Evolutionary conservation across 495 filamentous ascomycete species (phyloP).

Genomic region (Hypomontagnella monticulosa): DNA sequence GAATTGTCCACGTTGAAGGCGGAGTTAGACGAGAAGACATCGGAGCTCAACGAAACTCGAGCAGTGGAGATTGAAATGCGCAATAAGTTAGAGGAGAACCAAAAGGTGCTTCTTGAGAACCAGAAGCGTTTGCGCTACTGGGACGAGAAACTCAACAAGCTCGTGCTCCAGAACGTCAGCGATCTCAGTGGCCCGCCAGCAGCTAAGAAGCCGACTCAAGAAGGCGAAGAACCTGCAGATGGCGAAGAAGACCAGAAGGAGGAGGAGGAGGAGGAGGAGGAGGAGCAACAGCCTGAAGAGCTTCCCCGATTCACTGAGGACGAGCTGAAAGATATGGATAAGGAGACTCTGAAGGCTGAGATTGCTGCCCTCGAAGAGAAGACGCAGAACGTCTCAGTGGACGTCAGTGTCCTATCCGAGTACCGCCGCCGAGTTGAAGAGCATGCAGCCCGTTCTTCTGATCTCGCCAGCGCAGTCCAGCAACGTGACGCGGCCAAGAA

Average conservation of each 20-base stretch:
- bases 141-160: slow-evolving; percentile 86
- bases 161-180: slow-evolving; percentile 78
- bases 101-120: slow-evolving; percentile 87
- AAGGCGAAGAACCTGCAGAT: slow-evolving; percentile 34
- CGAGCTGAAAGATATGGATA: slow-evolving; percentile 92
- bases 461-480: slow-evolving; percentile 77
- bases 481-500: slow-evolving; percentile 87
- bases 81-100: slow-evolving; percentile 95
- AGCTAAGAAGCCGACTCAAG: slow-evolving; percentile 41
- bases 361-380: slow-evolving; percentile 94
- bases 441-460: slow-evolving; percentile 79
- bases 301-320: slow-evolving; percentile 87
- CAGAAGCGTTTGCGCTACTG: slow-evolving; percentile 85
- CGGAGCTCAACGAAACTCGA: slow-evolving; percentile 88
- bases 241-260: slow-evolving; percentile 40
- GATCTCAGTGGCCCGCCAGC: slow-evolving; percentile 66
- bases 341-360: slow-evolving; percentile 82
- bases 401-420: slow-evolving; percentile 89
- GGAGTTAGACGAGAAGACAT: slow-evolving; percentile 85
- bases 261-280: slow-evolving; percentile 45
- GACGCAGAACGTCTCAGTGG: slow-evolving; percentile 86
- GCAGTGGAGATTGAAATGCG: slow-evolving; percentile 97
- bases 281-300: slow-evolving; percentile 52
- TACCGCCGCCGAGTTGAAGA: slow-evolving; percentile 92
- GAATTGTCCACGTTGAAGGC: slow-evolving; percentile 81